Evolutionary conservation across 2,329 filamentous ascomycete genomes (phyloP).

Genomic region (Bipolaris gigantea): DNA sequence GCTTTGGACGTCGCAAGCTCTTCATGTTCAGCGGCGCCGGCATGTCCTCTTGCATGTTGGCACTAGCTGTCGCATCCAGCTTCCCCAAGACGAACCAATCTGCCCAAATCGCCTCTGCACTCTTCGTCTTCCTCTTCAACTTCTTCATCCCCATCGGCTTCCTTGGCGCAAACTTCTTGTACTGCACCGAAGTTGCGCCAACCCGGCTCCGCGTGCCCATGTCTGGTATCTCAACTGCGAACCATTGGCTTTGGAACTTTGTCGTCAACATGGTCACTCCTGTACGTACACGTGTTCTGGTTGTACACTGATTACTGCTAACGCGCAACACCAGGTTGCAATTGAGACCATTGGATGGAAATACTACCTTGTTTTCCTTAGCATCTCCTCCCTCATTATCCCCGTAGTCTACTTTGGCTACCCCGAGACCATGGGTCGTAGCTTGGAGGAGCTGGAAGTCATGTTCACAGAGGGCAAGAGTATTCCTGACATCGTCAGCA

Average conservation of each 20-base stretch:
- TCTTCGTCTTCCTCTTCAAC: slow-evolving; percentile 63
- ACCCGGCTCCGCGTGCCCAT: slow-evolving; percentile 57
- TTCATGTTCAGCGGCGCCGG: slow-evolving; percentile 57
- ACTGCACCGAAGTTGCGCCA: slow-evolving; percentile 61
- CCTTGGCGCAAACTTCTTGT: slow-evolving; percentile 62
- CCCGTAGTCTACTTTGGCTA: slow-evolving; percentile 51
- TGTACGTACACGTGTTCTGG: slow-evolving; percentile 6
- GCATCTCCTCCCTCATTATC: slow-evolving; percentile 51
- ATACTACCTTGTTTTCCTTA: slow-evolving; percentile 57
- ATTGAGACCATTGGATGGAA: slow-evolving; percentile 56
- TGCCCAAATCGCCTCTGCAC: slow-evolving; percentile 56
- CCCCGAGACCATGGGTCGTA: slow-evolving; percentile 56
- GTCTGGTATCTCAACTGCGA: slow-evolving; percentile 58
- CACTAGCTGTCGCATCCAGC: slow-evolving; percentile 56
- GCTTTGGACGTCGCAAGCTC: slow-evolving; percentile 64
- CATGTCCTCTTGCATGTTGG: slow-evolving; percentile 59
- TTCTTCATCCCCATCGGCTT: slow-evolving; percentile 64
- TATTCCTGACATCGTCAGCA: slow-evolving; percentile 30
- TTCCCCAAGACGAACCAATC: slow-evolving; percentile 50
- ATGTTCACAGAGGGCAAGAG: slow-evolving; percentile 46
- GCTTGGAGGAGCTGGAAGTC: slow-evolving; percentile 50
- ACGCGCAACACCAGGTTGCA: slow-evolving; percentile 34
- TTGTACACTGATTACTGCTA: not conserved
- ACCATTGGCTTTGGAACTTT: slow-evolving; percentile 53
- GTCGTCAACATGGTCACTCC: slow-evolving; percentile 35